A percentile compares a stretch with the other conserved stretches of the same genome.
phyloP scores from a whole-genome alignment of 257 asterid species.

The Nicotiana sylvestris region DNA sequence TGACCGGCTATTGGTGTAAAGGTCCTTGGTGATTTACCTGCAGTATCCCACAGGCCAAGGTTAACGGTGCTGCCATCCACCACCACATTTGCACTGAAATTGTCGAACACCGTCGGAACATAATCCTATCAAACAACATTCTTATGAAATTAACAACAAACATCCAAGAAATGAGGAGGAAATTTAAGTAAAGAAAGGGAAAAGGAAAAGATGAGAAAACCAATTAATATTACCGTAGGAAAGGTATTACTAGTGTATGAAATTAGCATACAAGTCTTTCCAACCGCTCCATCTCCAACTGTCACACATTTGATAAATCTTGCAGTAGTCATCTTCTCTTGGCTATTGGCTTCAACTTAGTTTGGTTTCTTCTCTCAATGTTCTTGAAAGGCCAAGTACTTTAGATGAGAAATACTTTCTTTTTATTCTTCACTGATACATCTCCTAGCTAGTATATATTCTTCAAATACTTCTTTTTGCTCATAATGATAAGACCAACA shows the following conservation, averaged over 20 bases:
- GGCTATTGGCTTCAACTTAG: background rate
- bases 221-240: constrained; percentile 43
- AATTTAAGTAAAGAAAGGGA: background rate
- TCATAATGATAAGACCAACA: constrained; percentile 7
- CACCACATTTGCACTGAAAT: constrained; percentile 83
- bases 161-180: background rate
- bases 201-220: background rate
- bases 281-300: constrained; percentile 86
- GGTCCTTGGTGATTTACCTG: constrained; percentile 33
- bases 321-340: constrained; percentile 47
- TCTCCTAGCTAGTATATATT: background rate
- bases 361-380: background rate
- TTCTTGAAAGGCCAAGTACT: background rate
- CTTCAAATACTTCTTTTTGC: background rate
- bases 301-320: constrained; percentile 80
- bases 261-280: constrained; percentile 85
- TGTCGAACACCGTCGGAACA: constrained; percentile 86
- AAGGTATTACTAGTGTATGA: constrained; percentile 82
- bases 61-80: constrained; percentile 86
- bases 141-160: background rate
- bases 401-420: background rate
- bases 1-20: no score
- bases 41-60: constrained; percentile 93
- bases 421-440: constrained; percentile 1
- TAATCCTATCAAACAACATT: constrained; percentile 43